Conservation (phyloP, 2,329 filamentous ascomycete genomes). For the Pseudogymnoascus sp. region DNA sequence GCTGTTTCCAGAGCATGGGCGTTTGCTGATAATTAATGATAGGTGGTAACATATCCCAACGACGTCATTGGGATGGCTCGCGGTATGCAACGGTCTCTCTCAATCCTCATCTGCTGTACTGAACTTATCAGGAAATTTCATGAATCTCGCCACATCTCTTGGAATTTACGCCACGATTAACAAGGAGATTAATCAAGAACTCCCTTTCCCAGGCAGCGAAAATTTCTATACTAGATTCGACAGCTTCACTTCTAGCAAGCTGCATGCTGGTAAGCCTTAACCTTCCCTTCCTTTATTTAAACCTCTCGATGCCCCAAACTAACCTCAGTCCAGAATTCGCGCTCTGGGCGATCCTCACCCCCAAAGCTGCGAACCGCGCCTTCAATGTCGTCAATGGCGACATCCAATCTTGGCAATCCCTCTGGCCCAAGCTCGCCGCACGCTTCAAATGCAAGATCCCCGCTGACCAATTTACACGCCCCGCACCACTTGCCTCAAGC, state of each 20-base stretch:
- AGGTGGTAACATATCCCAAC: conserved; percentile 38
- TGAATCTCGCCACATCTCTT: conserved; percentile 21
- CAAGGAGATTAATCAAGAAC: conserved; percentile 26
- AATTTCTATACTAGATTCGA: not conserved
- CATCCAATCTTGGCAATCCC: conserved; percentile 31
- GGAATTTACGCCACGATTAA: conserved; percentile 24
- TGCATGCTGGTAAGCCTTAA: not conserved
- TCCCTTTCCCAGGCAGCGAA: conserved; percentile 29
- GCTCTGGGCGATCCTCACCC: conserved; percentile 14
- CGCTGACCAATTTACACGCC: not conserved
- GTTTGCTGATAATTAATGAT: conserved; percentile 28
- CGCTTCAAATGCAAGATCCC: conserved; percentile 27
- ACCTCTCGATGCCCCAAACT: not conserved
- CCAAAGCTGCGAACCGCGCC: conserved; percentile 28
- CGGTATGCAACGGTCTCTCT: conserved; percentile 17
- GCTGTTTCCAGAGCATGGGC: not conserved
- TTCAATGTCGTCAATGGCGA: conserved; percentile 38
- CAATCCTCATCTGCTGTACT: not conserved
- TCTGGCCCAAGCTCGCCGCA: conserved; percentile 35
- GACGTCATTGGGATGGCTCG: conserved; percentile 38
- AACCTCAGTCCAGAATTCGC: not conserved
- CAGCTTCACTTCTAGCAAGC: not conserved
- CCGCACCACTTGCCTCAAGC: not conserved
- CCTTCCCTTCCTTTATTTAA: not conserved
- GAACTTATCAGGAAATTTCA: conserved; percentile 26